Percentiles rank a stretch among this genome's conserved stretches.
Evolutionary conservation across 2,329 filamentous ascomycete genomes (phyloP).

Genomic region (Tolypocladium sp.): DNA sequence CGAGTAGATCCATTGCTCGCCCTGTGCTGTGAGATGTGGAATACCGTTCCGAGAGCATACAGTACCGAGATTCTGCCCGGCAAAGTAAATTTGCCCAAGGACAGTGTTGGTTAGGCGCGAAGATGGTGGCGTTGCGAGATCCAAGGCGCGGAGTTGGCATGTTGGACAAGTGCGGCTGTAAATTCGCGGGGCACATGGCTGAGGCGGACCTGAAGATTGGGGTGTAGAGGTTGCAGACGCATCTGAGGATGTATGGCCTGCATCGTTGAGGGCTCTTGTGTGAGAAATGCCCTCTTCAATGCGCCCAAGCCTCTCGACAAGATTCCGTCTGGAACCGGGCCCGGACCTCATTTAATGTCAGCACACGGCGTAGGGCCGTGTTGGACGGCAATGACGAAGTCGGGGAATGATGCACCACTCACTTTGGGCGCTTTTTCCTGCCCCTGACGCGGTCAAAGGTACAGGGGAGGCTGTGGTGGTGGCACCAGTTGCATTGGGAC

Average conservation of each 20-base stretch:
- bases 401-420: constrained; percentile 1
- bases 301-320: constrained; percentile 28
- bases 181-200: background rate
- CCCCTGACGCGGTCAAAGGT: constrained; percentile 24
- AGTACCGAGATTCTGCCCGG: constrained; percentile 34
- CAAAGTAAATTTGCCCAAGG: constrained; percentile 33
- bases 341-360: background rate
- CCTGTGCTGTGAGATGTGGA: constrained; percentile 37
- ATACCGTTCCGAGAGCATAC: constrained; percentile 38
- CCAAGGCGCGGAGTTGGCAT: background rate
- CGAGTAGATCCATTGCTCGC: constrained; percentile 37
- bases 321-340: constrained; percentile 12
- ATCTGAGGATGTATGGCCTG: background rate
- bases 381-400: background rate
- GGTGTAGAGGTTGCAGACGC: constrained; percentile 3
- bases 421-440: constrained; percentile 9
- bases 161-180: background rate
- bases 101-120: constrained; percentile 1
- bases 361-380: background rate
- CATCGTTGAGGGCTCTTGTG: background rate
- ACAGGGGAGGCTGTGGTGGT: constrained; percentile 35
- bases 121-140: background rate
- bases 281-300: constrained; percentile 26
- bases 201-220: background rate
- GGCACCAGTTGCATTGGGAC: constrained; percentile 38